These are phyloP conservation scores for Cutaneotrichosporon sp. DNA, from an alignment of 1,284 basidiomycete species.

Conservation along the genomic window DNA sequence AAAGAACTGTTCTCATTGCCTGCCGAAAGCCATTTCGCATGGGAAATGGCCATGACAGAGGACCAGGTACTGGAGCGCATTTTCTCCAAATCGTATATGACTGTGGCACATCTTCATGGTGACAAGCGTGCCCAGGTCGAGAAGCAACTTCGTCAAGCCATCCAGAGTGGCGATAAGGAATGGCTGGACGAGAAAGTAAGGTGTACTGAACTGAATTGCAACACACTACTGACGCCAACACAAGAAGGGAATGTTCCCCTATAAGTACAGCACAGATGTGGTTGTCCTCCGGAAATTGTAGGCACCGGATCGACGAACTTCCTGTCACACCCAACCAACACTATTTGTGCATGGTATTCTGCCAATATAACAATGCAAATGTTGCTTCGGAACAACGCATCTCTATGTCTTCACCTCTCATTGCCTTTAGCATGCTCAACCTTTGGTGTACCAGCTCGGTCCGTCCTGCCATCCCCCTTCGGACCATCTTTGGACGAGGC, in stretches of 20 bases:
- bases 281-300: conserved; percentile 27
- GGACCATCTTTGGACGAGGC: conserved; percentile 17
- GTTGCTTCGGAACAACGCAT: conserved; percentile 5
- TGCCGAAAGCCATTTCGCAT: conserved; percentile 20
- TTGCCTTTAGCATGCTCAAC: not conserved
- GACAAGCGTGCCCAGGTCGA: conserved; percentile 26
- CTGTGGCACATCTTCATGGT: conserved; percentile 31
- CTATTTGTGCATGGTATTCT: conserved; percentile 8
- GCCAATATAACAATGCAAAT: conserved; percentile 15
- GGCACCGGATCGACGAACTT: no score
- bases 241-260: conserved; percentile 37
- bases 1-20: conserved; percentile 28
- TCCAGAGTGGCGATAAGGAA: conserved; percentile 27
- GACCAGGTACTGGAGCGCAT: conserved; percentile 33
- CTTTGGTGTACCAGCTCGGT: conserved; percentile 3
- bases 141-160: conserved; percentile 21
- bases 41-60: conserved; percentile 30
- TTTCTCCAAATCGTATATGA: conserved; percentile 45
- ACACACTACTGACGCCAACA: no score
- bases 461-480: conserved; percentile 7
- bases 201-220: not conserved
- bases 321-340: no score
- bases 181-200: conserved; percentile 41
- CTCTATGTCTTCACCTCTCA: not conserved
- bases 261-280: conserved; percentile 35